Conservation (phyloP, 2,329 filamentous ascomycete genomes). For the Exophiala viscosa region DNA sequence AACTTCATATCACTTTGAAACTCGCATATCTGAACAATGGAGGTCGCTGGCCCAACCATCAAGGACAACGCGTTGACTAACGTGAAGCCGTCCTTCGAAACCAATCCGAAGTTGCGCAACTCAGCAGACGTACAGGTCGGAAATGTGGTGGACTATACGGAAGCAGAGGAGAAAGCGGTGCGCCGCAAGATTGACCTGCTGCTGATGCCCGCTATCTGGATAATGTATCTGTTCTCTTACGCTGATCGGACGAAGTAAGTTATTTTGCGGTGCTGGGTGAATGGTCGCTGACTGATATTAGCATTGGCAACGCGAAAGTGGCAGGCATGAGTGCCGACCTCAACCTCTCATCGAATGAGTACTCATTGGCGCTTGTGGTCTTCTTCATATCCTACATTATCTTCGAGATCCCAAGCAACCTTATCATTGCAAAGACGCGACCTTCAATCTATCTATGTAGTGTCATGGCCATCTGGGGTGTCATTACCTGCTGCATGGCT, state of each 20-base stretch:
- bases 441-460: slow-evolving; percentile 14
- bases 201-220: slow-evolving; percentile 47
- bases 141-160: not conserved
- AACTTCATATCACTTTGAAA: no score
- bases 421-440: slow-evolving; percentile 37
- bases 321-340: slow-evolving; percentile 32
- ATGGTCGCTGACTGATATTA: slow-evolving; percentile 17
- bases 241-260: slow-evolving; percentile 9
- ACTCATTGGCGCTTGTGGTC: slow-evolving; percentile 50
- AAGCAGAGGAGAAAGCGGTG: slow-evolving; percentile 40
- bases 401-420: slow-evolving; percentile 47
- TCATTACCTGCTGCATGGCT: slow-evolving; percentile 45
- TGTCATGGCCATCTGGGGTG: slow-evolving; percentile 30
- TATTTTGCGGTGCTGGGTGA: not conserved
- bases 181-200: slow-evolving; percentile 45
- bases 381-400: slow-evolving; percentile 55
- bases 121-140: no score
- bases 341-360: slow-evolving; percentile 39
- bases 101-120: no score
- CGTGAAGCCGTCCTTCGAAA: no score
- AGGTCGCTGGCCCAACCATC: no score
- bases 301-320: slow-evolving; percentile 38
- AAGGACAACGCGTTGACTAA: no score
- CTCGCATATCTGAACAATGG: no score
- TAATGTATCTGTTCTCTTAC: slow-evolving; percentile 47